Percentiles rank a stretch among this genome's conserved stretches.
Conservation (phyloP, 169 alveolate genomes). For the Cryptosporidium parvum region DNA sequence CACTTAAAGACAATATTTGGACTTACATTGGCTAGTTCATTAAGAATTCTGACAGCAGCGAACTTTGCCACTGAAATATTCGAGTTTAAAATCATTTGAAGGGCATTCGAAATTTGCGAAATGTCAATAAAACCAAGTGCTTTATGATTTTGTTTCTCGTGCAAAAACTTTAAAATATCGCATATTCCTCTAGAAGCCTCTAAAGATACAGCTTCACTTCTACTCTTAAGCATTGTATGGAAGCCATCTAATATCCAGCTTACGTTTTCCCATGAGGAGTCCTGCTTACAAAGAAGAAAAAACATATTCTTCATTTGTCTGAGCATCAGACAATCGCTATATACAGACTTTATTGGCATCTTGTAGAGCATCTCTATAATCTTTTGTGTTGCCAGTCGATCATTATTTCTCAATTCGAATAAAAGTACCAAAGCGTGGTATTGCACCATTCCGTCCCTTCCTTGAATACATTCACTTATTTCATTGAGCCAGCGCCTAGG, state of each 20-base stretch:
- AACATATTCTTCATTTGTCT: constrained; percentile 68
- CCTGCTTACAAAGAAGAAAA: constrained; percentile 13
- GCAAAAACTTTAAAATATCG: constrained; percentile 71
- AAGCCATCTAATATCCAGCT: constrained; percentile 77
- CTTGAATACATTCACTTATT: constrained; percentile 88
- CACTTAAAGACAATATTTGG: constrained; percentile 84
- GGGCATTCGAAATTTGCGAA: constrained; percentile 75
- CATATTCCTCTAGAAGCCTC: constrained; percentile 87
- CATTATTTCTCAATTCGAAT: constrained; percentile 90
- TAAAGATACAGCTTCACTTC: constrained; percentile 83
- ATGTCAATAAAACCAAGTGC: constrained; percentile 46
- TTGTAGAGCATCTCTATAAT: constrained; percentile 76
- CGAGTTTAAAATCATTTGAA: constrained; percentile 84
- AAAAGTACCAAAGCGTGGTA: constrained; percentile 95
- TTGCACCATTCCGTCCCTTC: constrained; percentile 91
- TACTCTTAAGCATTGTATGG: constrained; percentile 79
- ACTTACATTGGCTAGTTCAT: constrained; percentile 81
- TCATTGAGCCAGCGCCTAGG: constrained; percentile 89
- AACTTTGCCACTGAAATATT: constrained; percentile 89
- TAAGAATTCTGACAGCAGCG: constrained; percentile 89
- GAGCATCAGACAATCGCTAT: constrained; percentile 73
- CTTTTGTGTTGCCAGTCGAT: constrained; percentile 86
- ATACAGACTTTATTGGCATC: constrained; percentile 51
- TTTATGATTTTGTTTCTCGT: constrained; percentile 61
- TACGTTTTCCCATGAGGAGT: constrained; percentile 8